Conservation (phyloP, 371 early-diverging fungal genomes). For the Hamiltosporidium tvaerminnensis region DNA sequence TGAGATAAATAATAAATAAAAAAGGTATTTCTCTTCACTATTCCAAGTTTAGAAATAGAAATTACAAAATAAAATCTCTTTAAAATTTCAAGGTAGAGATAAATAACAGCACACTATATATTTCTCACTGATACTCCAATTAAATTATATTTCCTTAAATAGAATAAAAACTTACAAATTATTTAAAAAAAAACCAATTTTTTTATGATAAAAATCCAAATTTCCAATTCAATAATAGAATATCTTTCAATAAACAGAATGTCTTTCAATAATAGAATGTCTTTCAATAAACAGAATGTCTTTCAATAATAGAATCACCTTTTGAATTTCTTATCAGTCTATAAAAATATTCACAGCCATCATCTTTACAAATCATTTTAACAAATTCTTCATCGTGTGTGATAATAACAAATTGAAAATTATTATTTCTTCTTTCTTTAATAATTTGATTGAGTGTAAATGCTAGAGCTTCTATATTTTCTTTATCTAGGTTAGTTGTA, state of each 20-base stretch:
- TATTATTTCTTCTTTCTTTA: slow-evolving; percentile 60
- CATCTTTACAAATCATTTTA: slow-evolving; percentile 1
- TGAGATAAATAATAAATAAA: too few relatives aligned
- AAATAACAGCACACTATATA: too few relatives aligned
- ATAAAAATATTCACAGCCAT: slow-evolving; percentile 43
- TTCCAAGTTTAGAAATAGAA: too few relatives aligned
- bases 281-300: slow-evolving; percentile 1
- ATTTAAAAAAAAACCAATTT: too few relatives aligned
- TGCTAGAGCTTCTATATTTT: slow-evolving; percentile 76
- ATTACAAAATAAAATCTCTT: too few relatives aligned
- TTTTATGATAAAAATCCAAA: too few relatives aligned
- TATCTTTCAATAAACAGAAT: background rate
- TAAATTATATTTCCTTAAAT: too few relatives aligned
- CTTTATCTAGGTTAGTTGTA: slow-evolving; percentile 89
- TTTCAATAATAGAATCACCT: slow-evolving; percentile 34
- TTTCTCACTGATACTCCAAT: too few relatives aligned
- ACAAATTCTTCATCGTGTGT: slow-evolving; percentile 93
- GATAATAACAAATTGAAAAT: slow-evolving; percentile 91
- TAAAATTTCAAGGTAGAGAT: too few relatives aligned
- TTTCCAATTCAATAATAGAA: too few relatives aligned
- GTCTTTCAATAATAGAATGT: background rate
- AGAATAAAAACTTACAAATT: too few relatives aligned
- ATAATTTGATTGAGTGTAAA: slow-evolving; percentile 56
- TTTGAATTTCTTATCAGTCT: slow-evolving; percentile 40
- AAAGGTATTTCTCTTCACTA: too few relatives aligned